Conservation (phyloP, 257 asterid genomes). For the Forsythia viridissima region DNA sequence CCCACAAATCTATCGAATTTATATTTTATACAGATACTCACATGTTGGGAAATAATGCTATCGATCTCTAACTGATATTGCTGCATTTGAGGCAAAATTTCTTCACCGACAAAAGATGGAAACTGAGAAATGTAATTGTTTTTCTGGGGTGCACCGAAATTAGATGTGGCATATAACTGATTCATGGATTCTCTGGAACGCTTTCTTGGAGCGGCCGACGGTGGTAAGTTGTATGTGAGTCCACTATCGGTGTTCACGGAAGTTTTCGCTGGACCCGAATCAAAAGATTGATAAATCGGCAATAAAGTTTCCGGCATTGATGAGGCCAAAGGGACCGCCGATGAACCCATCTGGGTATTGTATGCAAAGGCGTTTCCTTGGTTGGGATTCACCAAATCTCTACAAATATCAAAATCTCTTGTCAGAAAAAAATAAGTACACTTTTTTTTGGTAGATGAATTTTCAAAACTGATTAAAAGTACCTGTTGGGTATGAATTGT, state of each 20-base stretch:
- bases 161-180: conserved; percentile 28
- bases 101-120: conserved; percentile 39
- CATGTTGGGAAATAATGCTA: conserved; percentile 62
- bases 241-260: conserved; percentile 65
- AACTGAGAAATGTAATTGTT: conserved; percentile 16
- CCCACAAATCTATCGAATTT: background rate
- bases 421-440: background rate
- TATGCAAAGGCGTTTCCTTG: conserved; percentile 25
- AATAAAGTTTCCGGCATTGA: conserved; percentile 36
- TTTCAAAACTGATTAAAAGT: background rate
- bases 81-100: conserved; percentile 47
- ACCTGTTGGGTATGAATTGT: conserved; percentile 48
- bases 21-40: conserved; percentile 20
- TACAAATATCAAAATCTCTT: conserved; percentile 4
- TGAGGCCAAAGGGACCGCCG: conserved; percentile 30
- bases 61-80: conserved; percentile 67
- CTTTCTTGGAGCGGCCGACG: conserved; percentile 39
- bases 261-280: conserved; percentile 48
- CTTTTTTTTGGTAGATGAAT: background rate
- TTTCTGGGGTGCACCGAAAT: conserved; percentile 23
- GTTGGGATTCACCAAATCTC: conserved; percentile 37
- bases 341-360: conserved; percentile 41
- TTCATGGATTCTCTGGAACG: conserved; percentile 51
- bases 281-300: conserved; percentile 37
- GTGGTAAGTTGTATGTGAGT: conserved; percentile 37